Base-by-base conservation (phyloP, 768 basidiomycete species). In the Ramaria sp. region DNA sequence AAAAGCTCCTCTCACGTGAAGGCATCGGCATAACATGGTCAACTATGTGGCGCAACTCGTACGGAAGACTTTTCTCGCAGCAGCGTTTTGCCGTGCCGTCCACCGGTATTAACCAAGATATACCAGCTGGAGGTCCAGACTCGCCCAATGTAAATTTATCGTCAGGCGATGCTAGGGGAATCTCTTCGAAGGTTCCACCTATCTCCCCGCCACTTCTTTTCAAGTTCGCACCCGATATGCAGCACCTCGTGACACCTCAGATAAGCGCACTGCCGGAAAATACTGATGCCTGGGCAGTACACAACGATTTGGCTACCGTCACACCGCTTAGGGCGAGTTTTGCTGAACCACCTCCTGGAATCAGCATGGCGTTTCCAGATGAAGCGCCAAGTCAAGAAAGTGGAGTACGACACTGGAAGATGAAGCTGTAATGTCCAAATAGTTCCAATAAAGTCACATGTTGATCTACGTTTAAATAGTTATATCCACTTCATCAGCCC, bases 271-370 rank as follows among this genome's bases (percentile, higher is more conserved):
- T 92, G n/a, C 87, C 89, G 1, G 70, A 77, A 18, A 91, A 88
- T 3, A 81, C 86, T 9, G 92, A 96, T 66, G 81, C 78, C 0
- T 90, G 87, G 86, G 89, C 87, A 15, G 70, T 93, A 30, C 70
- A 73, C 55, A 73, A 80, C 56, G 87, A 83, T 4, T 78, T 71
- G 60, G 83, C 78, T 32, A 86, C 85, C 59, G 81, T 93, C 2
- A 90, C 89, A 22, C 88, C 90, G 3, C 67, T 92, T 52, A 74
- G 79, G 52, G 82, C 90, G 15, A 72, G 76, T 55, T 91, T 89
- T 62, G 87, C 78, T 8, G 86, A 90, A 63, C 79, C 53, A 22
- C 53, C 82, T 1, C 47, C 45, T n/a, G 58, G 60, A 12, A 61
- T 44, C 27, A 47, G 57, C 38, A 52, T 58, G 57, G 54, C 42